These are phyloP conservation scores for Colletotrichum salicis DNA, from an alignment of 2,329 filamentous ascomycete genomes.

Conservation along the genomic window DNA sequence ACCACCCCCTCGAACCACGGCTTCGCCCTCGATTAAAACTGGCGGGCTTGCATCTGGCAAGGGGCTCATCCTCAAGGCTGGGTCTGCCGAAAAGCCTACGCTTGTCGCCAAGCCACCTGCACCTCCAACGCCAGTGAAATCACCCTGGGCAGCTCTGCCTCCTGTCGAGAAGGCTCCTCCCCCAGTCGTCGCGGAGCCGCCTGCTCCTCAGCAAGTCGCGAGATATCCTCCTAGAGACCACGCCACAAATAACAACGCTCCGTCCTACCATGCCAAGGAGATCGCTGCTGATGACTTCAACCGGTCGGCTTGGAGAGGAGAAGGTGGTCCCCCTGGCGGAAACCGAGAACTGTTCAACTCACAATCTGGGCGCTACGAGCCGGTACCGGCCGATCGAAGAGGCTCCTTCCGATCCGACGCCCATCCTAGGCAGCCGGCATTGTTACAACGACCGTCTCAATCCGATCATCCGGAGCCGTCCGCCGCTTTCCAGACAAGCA, in stretches of 20 bases:
- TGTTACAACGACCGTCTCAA: constrained; percentile 79
- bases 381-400: constrained; percentile 78
- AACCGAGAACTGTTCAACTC: constrained; percentile 91
- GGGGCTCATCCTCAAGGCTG: constrained; percentile 73
- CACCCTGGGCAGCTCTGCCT: constrained; percentile 89
- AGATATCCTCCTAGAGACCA: constrained; percentile 28
- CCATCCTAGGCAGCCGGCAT: constrained; percentile 75
- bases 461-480: constrained; percentile 82
- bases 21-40: constrained; percentile 56
- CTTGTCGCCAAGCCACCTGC: constrained; percentile 77
- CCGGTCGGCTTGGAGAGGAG: constrained; percentile 78
- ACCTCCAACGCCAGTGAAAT: constrained; percentile 79
- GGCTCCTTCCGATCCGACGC: constrained; percentile 75
- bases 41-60: constrained; percentile 64
- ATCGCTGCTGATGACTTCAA: constrained; percentile 96
- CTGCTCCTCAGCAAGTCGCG: constrained; percentile 45
- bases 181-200: constrained; percentile 71
- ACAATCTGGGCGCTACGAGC: constrained; percentile 93
- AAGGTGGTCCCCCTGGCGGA: constrained; percentile 69
- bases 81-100: constrained; percentile 74
- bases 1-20: constrained; percentile 41
- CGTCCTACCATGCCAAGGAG: constrained; percentile 71
- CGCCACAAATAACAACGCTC: constrained; percentile 63
- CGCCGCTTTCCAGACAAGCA: constrained; percentile 83
- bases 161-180: constrained; percentile 85